Base-by-base conservation (phyloP, 257 asterid genomes). In the Cinchona pubescens region DNA sequence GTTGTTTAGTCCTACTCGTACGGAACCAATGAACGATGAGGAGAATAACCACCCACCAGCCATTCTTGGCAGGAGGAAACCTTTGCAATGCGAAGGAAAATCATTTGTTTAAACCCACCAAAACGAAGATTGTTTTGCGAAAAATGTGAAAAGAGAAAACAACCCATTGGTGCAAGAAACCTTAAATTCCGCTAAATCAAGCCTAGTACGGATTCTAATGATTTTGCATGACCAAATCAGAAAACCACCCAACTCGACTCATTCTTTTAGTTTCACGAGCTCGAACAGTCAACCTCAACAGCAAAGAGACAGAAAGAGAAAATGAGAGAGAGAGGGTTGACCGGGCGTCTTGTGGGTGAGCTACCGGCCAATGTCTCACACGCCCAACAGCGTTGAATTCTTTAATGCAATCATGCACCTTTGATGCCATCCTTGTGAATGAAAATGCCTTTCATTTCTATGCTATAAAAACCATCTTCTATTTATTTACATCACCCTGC, bases 321-420 rank as follows among this genome's bases (percentile, higher is more conserved):
- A 67, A 7, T 18, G 67, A 58, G 49, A 25, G 76, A 18, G 53
- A 11, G 38, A 9, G 71, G 61, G 91, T 90, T 91, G 97, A 92
- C 96, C 92, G 74, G 90, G 96, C 79, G 74, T 85, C 83, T 87
- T 83, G 90, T 78, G 97, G 86, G 96, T 92, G 96, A 88, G 85
- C 88, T 84, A 92, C 94, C 96, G 78, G 90, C 90, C 86, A 76
- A 79, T 78, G 69, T 78, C 73, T 91, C 98, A 94, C 98, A 90
- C 98, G 86, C 92, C 79, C 89, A 79, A 87, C 75, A 84, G 89
- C 89, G 97, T 94, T 94, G 97, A 94, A 94, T 91, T 85, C 76
- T 88, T 85, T 88, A 90, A 85, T 90, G 71, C 78, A 77, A 72
- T 90, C 98, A 91, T 85, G 96, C 96, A 73, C 83, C 86, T 88